Evolutionary conservation across 129 eudicot species (phyloP).

Genomic region (Ambrosia artemisiifolia): DNA sequence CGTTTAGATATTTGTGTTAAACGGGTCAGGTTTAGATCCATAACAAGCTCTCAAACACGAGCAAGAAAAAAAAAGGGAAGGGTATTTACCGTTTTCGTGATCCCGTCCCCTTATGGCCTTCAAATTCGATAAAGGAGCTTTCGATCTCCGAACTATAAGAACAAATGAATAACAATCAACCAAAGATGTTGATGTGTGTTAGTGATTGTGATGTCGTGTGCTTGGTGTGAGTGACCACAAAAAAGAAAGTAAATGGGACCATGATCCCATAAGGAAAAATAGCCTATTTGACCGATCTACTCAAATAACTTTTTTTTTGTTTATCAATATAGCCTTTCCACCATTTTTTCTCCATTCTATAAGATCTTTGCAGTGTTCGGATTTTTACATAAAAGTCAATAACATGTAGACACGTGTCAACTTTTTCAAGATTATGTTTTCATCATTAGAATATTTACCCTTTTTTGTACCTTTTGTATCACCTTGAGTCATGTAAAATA

Average conservation of each 20-base stretch:
- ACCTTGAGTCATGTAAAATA: neutral
- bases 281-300: neutral
- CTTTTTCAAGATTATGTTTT: neutral
- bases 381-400: neutral
- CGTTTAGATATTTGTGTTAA: no score
- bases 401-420: neutral
- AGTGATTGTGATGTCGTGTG: conserved; percentile 6
- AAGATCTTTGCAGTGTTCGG: neutral
- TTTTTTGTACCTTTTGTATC: neutral
- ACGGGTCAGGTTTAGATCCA: neutral
- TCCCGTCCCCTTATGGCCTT: conserved; percentile 42
- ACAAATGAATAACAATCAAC: conserved; percentile 20
- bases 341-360: no score
- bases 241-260: conserved; percentile 13
- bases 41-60: neutral
- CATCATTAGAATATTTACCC: neutral
- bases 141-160: conserved; percentile 52
- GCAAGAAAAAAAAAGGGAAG: neutral
- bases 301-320: no score
- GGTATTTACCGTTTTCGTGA: conserved; percentile 55
- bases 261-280: neutral
- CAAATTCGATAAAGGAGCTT: conserved; percentile 47
- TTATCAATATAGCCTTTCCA: no score
- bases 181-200: neutral
- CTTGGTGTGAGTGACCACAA: neutral